Base-by-base conservation (phyloP, 306 rosid species). In the Senna tora region DNA sequence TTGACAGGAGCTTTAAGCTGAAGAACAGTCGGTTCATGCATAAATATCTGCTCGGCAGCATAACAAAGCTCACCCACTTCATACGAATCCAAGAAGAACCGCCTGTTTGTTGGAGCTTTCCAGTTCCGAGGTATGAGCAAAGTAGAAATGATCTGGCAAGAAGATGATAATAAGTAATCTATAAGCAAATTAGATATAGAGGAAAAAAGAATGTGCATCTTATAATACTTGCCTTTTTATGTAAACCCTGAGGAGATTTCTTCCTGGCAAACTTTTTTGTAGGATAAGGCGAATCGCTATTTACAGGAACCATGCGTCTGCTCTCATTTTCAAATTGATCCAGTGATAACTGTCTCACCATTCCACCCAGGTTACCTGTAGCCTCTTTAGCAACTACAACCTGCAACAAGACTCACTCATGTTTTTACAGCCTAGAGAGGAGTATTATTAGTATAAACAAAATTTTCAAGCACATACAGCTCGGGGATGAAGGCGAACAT, bases 251-350 rank as follows among this genome's bases (percentile, higher is more conserved):
- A 64, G 96, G 97, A 68, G 98, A 90, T 81, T 82, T 93, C 82
- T 90, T 97, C 87, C 97, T 84, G 65, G 88, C 77, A 78, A 90
- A 88, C 83, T 89, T 93, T 81, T 84, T 93, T 50, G 88, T 65
- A 67, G 93, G 86, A 84, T 87, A 80, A 14, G 93, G 82, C 53
- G 72, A 75, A 76, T 93, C 98, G 33, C 84, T 92, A 73, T 86
- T 93, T 60, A 81, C 38, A 21, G 98, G 98, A 83, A 87, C 65
- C 98, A 89, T 90, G 75, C 98, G 90, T 77, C 98, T 87, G 83
- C 98, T 93, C 85, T 93, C 98, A 76, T 93, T 93, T 89, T 93
- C 97, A 79, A 93, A 93, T 80, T 93, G 98, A 83, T 93, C 98
- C 51, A 93, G 84, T 3, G 98, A 93, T 78, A 93, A 79, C 75